Conservation (phyloP, 345 rosid species). For the Syzygium aqueum region DNA sequence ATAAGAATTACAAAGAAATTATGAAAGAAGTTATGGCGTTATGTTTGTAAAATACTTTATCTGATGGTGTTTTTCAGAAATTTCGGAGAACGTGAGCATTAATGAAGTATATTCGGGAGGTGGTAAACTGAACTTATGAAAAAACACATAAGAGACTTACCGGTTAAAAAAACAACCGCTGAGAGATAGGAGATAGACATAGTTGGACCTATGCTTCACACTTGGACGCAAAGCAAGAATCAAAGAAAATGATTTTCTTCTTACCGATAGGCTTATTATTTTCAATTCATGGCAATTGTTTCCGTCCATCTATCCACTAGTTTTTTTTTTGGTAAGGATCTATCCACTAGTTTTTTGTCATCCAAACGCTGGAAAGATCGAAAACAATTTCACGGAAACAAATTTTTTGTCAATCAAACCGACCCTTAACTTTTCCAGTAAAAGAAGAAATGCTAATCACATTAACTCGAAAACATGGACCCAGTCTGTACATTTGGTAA, state of each 20-base stretch:
- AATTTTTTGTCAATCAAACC: neutral
- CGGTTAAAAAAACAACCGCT: neutral
- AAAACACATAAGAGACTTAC: neutral
- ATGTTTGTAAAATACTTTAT: neutral
- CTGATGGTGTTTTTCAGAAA: neutral
- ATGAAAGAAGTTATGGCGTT: neutral
- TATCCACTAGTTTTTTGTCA: neutral
- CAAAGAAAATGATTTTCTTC: neutral
- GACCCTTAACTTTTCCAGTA: neutral
- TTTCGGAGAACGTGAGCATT: neutral
- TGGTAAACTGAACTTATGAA: neutral
- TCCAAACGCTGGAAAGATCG: neutral
- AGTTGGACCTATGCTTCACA: neutral
- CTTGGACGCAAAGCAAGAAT: neutral
- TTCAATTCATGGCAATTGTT: neutral
- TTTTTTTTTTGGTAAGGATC: no score
- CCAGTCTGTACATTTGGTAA: neutral
- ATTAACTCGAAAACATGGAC: neutral
- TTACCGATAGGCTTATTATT: neutral
- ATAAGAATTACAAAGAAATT: neutral
- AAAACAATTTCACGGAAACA: neutral
- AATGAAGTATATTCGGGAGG: neutral
- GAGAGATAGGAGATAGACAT: neutral
- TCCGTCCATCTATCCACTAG: neutral
- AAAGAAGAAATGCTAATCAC: neutral